These are phyloP conservation scores for Potentilla sterilis DNA, from an alignment of 306 rosid species.

Conservation along the genomic window DNA sequence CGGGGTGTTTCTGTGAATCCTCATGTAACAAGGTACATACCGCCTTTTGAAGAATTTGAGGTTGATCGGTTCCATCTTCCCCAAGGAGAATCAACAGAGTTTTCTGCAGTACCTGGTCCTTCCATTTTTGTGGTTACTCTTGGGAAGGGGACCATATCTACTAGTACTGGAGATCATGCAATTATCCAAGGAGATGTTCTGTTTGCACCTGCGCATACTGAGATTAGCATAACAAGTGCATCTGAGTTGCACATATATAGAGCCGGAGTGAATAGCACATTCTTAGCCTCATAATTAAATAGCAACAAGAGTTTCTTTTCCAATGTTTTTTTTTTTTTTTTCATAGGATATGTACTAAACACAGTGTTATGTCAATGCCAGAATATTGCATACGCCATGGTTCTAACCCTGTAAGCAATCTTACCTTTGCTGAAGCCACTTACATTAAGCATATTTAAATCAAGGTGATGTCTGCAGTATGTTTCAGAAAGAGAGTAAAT, in stretches of 20 bases:
- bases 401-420: neutral
- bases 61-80: neutral
- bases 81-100: neutral
- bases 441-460: neutral
- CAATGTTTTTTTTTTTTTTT: too few relatives aligned
- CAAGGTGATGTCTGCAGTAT: neutral
- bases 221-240: neutral
- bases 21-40: neutral
- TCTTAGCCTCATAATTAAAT: neutral
- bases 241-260: neutral
- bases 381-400: neutral
- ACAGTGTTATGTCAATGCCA: neutral
- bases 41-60: conserved; percentile 4
- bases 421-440: neutral
- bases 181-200: neutral
- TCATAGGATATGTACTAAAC: too few relatives aligned
- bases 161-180: neutral
- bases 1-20: neutral
- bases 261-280: neutral
- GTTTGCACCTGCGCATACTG: neutral
- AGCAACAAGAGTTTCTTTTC: neutral
- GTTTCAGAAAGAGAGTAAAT: neutral
- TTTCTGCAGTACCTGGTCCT: neutral
- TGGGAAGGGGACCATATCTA: neutral
- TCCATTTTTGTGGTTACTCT: neutral